A percentile compares a stretch with the other conserved stretches of the same genome.
phyloP scores from a whole-genome alignment of 2,329 filamentous ascomycete species.

The Chrysosporium queenslandicum region DNA sequence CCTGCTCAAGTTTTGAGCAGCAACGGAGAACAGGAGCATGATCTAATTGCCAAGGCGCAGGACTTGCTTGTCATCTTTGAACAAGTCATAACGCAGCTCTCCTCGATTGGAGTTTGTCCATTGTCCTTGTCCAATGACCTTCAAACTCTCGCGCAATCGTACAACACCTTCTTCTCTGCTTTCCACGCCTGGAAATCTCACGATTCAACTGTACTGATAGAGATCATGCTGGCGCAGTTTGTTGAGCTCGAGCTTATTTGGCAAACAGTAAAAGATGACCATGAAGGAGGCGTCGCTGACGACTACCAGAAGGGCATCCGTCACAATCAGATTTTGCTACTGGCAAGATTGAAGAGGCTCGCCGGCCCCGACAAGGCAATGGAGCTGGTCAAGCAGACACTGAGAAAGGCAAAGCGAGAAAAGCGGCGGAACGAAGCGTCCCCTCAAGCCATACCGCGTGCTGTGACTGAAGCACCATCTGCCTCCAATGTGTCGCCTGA shows the following conservation, averaged over 20 bases:
- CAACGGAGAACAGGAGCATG: slow-evolving; percentile 48
- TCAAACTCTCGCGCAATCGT: slow-evolving; percentile 45
- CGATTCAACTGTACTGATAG: slow-evolving; percentile 52
- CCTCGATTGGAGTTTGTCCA: slow-evolving; percentile 32
- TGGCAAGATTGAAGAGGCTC: slow-evolving; percentile 53
- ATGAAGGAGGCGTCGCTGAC: slow-evolving; percentile 49
- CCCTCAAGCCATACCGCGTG: slow-evolving; percentile 50
- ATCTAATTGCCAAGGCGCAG: slow-evolving; percentile 51
- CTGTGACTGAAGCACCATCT: slow-evolving; percentile 35
- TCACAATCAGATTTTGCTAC: slow-evolving; percentile 54
- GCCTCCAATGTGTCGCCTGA: slow-evolving; percentile 16
- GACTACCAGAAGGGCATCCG: slow-evolving; percentile 57
- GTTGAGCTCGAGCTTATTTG: slow-evolving; percentile 57
- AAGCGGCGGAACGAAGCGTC: slow-evolving; percentile 35
- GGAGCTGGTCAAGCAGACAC: slow-evolving; percentile 49
- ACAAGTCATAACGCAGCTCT: slow-evolving; percentile 42
- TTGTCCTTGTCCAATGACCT: slow-evolving; percentile 39
- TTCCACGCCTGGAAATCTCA: slow-evolving; percentile 58
- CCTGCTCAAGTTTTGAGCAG: slow-evolving; percentile 50
- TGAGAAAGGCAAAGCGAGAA: slow-evolving; percentile 49
- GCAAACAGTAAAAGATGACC: slow-evolving; percentile 57
- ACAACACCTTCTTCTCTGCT: slow-evolving; percentile 51
- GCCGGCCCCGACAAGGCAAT: slow-evolving; percentile 52
- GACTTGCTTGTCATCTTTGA: slow-evolving; percentile 50
- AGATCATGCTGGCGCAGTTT: slow-evolving; percentile 58